Conservation (phyloP, 257 asterid genomes). For the Solanum pimpinellifolium region DNA sequence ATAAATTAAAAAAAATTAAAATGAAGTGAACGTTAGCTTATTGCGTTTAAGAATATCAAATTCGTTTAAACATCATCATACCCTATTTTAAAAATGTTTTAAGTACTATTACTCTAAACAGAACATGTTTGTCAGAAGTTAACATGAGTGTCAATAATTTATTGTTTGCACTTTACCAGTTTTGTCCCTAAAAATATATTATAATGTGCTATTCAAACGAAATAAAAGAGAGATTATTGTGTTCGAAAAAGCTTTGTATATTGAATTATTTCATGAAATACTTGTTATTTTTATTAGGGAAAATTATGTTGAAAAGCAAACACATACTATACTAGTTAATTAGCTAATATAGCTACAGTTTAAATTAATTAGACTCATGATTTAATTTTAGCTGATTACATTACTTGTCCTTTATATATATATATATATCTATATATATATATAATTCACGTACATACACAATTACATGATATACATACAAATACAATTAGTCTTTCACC, state of each 20-base stretch:
- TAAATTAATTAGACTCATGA: no score
- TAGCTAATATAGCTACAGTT: no score
- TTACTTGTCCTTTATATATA: no score
- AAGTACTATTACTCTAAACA: neutral
- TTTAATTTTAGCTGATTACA: no score
- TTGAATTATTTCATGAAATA: no score
- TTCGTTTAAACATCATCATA: neutral
- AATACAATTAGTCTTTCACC: no score
- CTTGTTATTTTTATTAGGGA: neutral
- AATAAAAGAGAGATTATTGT: neutral
- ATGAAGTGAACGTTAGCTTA: neutral
- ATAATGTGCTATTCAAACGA: neutral
- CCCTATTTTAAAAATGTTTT: neutral
- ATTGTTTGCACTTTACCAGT: neutral
- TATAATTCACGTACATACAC: no score
- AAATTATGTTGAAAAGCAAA: no score
- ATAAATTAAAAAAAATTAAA: neutral
- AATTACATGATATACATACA: no score
- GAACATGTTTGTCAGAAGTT: neutral
- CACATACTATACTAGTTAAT: no score
- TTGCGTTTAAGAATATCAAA: neutral
- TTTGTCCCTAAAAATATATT: neutral
- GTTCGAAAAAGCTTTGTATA: neutral
- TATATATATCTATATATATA: no score
- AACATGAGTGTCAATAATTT: neutral